Conservation (phyloP, 2,329 filamentous ascomycete species). For the Amylocarpus encephaloides region DNA sequence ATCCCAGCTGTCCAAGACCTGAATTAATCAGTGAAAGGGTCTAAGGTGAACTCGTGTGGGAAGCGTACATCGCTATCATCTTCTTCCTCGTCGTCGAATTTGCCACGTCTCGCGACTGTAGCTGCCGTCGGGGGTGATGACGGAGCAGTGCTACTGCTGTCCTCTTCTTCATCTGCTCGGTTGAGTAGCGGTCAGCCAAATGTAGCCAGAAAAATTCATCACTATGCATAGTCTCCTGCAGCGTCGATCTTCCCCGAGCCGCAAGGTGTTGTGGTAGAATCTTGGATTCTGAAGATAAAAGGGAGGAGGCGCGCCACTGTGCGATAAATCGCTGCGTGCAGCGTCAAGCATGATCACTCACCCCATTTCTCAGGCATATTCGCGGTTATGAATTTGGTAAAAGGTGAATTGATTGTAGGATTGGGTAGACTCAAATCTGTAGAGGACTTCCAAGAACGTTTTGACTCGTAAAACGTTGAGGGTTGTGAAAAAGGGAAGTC, state of each 20-base stretch:
- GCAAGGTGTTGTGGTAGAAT: slow-evolving; percentile 7
- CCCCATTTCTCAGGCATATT: slow-evolving; percentile 11
- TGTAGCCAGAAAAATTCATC: slow-evolving; percentile 17
- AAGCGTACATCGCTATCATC: slow-evolving; percentile 67
- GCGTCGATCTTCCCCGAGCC: slow-evolving; percentile 18
- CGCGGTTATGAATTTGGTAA: neutral
- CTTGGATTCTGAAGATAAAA: slow-evolving; percentile 3
- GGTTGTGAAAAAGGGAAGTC: neutral
- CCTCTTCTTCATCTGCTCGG: slow-evolving; percentile 35
- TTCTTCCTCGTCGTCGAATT: slow-evolving; percentile 90
- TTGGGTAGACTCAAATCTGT: neutral
- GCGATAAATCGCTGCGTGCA: neutral
- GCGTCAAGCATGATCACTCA: slow-evolving; percentile 3
- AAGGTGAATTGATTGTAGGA: neutral
- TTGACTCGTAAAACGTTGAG: neutral
- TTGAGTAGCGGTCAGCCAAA: slow-evolving; percentile 28
- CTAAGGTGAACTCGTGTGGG: neutral
- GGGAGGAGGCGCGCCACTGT: neutral
- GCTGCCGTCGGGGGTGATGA: slow-evolving; percentile 24
- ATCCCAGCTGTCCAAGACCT: slow-evolving; percentile 87
- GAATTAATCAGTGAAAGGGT: too few relatives aligned
- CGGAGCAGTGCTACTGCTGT: slow-evolving; percentile 45
- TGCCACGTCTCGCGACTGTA: slow-evolving; percentile 36
- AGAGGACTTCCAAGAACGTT: neutral
- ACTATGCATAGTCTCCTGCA: slow-evolving; percentile 22